These are phyloP conservation scores for Pestalotiopsis fici DNA, from an alignment of 2,329 filamentous ascomycete species.

Conservation along the genomic window DNA sequence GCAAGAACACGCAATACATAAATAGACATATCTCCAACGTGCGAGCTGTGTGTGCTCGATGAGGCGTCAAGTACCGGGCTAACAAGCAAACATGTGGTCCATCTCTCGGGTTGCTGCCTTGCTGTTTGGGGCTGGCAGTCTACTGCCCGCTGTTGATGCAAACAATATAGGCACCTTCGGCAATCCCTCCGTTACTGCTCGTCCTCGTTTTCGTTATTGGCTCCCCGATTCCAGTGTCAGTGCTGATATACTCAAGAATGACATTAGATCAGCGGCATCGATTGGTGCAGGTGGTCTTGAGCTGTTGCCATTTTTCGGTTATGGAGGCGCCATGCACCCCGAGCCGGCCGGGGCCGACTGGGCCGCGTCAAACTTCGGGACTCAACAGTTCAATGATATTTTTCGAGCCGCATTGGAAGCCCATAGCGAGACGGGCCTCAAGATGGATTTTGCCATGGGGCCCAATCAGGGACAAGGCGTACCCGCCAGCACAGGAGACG, in stretches of 20 bases:
- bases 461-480: neutral
- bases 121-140: neutral
- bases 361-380: neutral
- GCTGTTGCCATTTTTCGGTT: neutral
- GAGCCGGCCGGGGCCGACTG: neutral
- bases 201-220: constrained; percentile 2
- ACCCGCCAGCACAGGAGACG: neutral
- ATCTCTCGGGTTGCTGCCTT: neutral
- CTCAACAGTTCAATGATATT: neutral
- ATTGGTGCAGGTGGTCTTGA: neutral
- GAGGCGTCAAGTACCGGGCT: neutral
- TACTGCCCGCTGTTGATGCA: neutral
- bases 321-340: neutral
- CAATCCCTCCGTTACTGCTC: neutral
- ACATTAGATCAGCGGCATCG: neutral
- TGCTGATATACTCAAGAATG: neutral
- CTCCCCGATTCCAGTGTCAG: neutral
- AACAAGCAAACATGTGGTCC: neutral
- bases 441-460: neutral
- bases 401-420: neutral
- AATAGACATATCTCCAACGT: neutral
- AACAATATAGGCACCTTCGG: neutral
- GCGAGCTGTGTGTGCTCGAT: neutral
- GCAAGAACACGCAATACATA: neutral
- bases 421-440: neutral